Evolutionary conservation across 306 rosid species (phyloP).

Genomic region (Quercus parvula): DNA sequence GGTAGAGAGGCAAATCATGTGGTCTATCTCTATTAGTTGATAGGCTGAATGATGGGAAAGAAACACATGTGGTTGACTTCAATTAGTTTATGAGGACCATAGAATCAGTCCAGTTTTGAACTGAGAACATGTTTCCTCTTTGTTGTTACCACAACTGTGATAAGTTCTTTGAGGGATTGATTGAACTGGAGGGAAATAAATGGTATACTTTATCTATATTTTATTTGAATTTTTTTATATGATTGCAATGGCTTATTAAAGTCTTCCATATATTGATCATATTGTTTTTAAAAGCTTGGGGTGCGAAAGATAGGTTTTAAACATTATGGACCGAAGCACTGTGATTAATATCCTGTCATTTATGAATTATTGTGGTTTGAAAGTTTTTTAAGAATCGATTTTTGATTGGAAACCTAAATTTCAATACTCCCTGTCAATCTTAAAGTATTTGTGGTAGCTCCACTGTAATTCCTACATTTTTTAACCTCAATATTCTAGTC

Average conservation of each 20-base stretch:
- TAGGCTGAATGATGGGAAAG: not conserved
- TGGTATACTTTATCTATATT: not conserved
- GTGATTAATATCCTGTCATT: not conserved
- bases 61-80: not conserved
- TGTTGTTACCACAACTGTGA: not conserved
- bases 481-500: not conserved
- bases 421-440: not conserved
- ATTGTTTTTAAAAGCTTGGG: not conserved
- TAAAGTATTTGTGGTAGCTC: not conserved
- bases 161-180: not conserved
- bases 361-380: not conserved
- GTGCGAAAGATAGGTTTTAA: not conserved
- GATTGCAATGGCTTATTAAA: not conserved
- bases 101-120: not conserved
- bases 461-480: not conserved
- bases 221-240: not conserved
- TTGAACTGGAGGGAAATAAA: not conserved
- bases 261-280: not conserved
- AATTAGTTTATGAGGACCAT: not conserved
- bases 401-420: not conserved
- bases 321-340: not conserved
- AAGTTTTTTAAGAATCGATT: not conserved
- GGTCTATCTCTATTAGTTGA: not conserved
- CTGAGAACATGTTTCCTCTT: not conserved
- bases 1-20: not conserved